Conservation (phyloP, 495 filamentous ascomycete species). For the Xylaria bambusicola region DNA sequence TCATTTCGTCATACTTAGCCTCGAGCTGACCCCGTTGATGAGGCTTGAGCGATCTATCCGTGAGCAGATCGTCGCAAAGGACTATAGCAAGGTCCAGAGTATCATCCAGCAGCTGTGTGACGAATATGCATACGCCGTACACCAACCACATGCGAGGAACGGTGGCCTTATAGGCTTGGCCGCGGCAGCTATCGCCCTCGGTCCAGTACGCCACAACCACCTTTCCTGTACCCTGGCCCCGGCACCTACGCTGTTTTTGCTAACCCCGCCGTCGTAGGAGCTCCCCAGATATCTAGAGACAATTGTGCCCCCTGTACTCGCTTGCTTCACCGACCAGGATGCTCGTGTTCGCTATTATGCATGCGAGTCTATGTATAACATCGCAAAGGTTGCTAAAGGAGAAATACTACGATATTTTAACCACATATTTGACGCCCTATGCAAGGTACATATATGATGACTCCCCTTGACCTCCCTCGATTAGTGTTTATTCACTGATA, state of each 20-base stretch:
- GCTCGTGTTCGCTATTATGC: slow-evolving; percentile 97
- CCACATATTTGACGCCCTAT: slow-evolving; percentile 94
- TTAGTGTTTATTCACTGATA: neutral
- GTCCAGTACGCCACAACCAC: slow-evolving; percentile 64
- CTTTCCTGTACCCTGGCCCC: neutral
- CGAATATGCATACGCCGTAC: slow-evolving; percentile 96
- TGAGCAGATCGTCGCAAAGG: slow-evolving; percentile 72
- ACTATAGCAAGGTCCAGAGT: slow-evolving; percentile 74
- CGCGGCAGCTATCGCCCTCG: slow-evolving; percentile 93
- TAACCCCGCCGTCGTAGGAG: slow-evolving; percentile 53
- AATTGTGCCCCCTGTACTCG: slow-evolving; percentile 96
- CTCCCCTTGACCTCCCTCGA: neutral
- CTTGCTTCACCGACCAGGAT: slow-evolving; percentile 98
- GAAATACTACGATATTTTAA: slow-evolving; percentile 97
- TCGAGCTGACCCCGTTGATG: slow-evolving; percentile 19
- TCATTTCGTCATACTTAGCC: too few species aligned
- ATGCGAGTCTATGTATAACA: slow-evolving; percentile 99
- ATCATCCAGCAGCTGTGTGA: slow-evolving; percentile 96
- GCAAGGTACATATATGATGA: slow-evolving; percentile 66
- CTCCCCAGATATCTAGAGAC: slow-evolving; percentile 87
- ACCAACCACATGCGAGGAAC: slow-evolving; percentile 96
- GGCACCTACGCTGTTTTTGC: slow-evolving; percentile 25
- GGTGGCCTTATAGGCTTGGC: slow-evolving; percentile 96
- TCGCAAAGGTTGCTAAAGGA: slow-evolving; percentile 98
- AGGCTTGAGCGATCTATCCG: slow-evolving; percentile 91